Evolutionary conservation across 768 basidiomycete species (phyloP).

Genomic region (Mycena pura): DNA sequence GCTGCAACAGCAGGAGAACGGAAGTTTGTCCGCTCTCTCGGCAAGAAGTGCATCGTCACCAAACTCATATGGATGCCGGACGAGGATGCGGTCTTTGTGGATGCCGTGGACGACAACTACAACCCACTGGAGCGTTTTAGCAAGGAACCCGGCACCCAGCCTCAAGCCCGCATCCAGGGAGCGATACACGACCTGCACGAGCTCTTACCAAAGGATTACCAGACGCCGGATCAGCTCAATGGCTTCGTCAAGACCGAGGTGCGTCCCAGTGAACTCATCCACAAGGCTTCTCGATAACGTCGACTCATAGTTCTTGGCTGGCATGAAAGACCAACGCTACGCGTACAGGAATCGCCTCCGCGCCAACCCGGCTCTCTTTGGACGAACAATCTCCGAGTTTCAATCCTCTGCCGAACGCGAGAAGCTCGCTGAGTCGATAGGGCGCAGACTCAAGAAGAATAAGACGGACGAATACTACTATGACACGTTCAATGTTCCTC

Average conservation of each 20-base stretch:
- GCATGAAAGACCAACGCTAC: not conserved
- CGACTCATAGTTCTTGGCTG: not conserved
- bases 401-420: not conserved
- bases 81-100: not conserved
- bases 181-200: not conserved
- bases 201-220: not conserved
- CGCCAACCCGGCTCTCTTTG: not conserved
- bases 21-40: not conserved
- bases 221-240: not conserved
- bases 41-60: not conserved
- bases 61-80: constrained; percentile 1
- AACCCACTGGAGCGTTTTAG: constrained; percentile 1
- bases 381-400: not conserved
- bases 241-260: constrained; percentile 5
- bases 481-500: constrained; percentile 2
- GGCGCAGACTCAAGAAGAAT: not conserved
- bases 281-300: not conserved
- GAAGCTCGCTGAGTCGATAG: not conserved
- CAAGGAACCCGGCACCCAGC: not conserved
- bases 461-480: not conserved
- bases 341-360: not conserved
- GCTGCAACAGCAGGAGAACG: not conserved
- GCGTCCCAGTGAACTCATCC: not conserved
- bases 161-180: constrained; percentile 3
- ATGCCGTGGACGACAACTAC: not conserved